Conservation (phyloP, 768 basidiomycete genomes). For the Tricholoma sp. region DNA sequence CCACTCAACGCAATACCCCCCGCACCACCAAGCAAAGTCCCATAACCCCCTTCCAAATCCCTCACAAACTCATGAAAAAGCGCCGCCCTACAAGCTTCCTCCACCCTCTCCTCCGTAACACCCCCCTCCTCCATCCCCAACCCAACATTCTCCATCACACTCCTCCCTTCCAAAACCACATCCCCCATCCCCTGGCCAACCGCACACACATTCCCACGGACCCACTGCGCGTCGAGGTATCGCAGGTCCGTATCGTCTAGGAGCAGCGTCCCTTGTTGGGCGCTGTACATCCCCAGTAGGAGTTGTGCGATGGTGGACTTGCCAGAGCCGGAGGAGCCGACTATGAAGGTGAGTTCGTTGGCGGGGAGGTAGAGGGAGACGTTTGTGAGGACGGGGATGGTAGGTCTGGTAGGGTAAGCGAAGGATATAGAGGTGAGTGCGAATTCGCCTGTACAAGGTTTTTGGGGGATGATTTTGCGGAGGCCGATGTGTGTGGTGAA, state of each 20-base stretch:
- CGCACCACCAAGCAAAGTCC: slow-evolving; percentile 63
- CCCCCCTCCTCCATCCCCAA: slow-evolving; percentile 39
- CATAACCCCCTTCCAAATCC: slow-evolving; percentile 84
- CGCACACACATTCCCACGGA: slow-evolving; percentile 54
- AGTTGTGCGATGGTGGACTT: slow-evolving; percentile 89
- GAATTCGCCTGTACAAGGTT: slow-evolving; percentile 56
- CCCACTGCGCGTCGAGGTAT: background rate
- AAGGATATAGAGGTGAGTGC: slow-evolving; percentile 71
- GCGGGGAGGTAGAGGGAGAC: slow-evolving; percentile 66
- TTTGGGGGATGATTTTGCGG: slow-evolving; percentile 57
- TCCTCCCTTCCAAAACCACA: slow-evolving; percentile 72
- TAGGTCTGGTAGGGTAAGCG: slow-evolving; percentile 69
- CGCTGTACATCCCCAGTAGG: slow-evolving; percentile 73
- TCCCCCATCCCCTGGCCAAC: slow-evolving; percentile 57
- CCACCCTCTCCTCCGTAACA: slow-evolving; percentile 69
- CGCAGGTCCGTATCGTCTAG: slow-evolving; percentile 53
- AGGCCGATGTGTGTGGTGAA: background rate
- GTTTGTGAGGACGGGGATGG: slow-evolving; percentile 52
- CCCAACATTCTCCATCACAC: slow-evolving; percentile 81
- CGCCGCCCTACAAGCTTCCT: slow-evolving; percentile 77
- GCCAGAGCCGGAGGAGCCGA: slow-evolving; percentile 87
- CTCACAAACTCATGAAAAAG: slow-evolving; percentile 83
- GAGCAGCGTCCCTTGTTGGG: slow-evolving; percentile 57
- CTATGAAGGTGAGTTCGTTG: slow-evolving; percentile 84
- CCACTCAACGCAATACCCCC: slow-evolving; percentile 68